Evolutionary conservation across 108 stramenopile genomes (phyloP), one percentile per base, ranked within the genome.

Genomic region (Nannochloropsis granulata): DNA sequence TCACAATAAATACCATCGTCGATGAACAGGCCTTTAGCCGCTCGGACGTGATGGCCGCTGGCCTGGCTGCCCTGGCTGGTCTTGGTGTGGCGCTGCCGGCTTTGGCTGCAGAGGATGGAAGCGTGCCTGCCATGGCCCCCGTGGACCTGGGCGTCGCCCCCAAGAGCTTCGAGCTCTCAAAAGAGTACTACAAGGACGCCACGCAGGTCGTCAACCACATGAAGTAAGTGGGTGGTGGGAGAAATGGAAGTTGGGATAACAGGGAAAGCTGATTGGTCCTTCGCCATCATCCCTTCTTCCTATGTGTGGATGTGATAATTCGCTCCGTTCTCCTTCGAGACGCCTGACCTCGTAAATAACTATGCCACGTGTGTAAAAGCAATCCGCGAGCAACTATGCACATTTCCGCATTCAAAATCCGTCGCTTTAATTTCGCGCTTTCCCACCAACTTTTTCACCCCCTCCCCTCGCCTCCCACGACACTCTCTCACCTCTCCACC

Each of bases 111-210:
- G 79, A 25, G 24, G 79, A 24, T 9, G 79, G 25, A 21, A 24
- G 25, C 24, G 79, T 80, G 79, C 24, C 79, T 14, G 11, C 79
- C 24, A 14, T 24, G n/a, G 11, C 79, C 23, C 25, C 79, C 24
- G 25, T 25, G 24, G 79, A 80, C 13, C 79, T 80, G 3, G 23
- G 79, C 12, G 24, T 25, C 10, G 23, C 79, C 23, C 95, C 95
- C 25, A 80, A 85, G 21, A 90, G 95, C 85, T 96, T 94, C 94
- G 95, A 94, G 43, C 92, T 96, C 56, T 87, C 93, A 56, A 93
- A 93, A 92, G 93, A 93, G 85, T 96, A 96, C 90, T 94, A 96
- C 79, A 90, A 93, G 43, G 97, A 97, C 87, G 95, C 95, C 81
- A 89, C 91, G 24, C 93, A 94, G 85, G 94, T 97, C 42, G 94